Evolutionary conservation across 768 basidiomycete genomes (phyloP), one percentile per base, ranked within the genome.

Genomic region (Coprinellus aureogranulatus): DNA sequence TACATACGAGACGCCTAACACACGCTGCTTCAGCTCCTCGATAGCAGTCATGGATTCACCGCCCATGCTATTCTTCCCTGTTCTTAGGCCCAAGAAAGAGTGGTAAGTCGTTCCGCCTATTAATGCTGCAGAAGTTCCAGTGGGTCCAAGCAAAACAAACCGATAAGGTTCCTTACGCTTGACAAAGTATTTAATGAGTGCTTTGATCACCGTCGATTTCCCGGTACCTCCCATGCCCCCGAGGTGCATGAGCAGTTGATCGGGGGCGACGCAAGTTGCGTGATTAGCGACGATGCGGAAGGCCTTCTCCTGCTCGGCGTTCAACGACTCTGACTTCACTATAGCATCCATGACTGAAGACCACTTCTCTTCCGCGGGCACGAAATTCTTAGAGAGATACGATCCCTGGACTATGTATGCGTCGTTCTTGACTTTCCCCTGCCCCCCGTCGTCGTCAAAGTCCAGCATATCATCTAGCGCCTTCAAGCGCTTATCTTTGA

Each of bases 31-130:
- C 14, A 34, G 34, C 8, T 34, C 34, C 6, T 34, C 34, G 34
- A 34, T 34, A 14, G 34, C 34, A 34, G 34, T 6, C 14, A 34
- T 6, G 6, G 34, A 34, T 34, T 34, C 34, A 6, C 34, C 34
- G 8, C 34, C 34, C 34, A 34, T 34, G 14, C 34, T 34, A 34
- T 6, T 6, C 34, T 34, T 6, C 14, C 34, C 34, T 34, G 34
- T 34, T 34, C 34, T 34, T 14, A 34, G 34, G 14, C 47, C 47
- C 11, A 49, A 37, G 27, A 59, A 30, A 28, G 55, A 62, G 53
- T 65, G 66, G 60, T 71, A 71, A 16, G 68, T 71, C 37, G 62
- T 63, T 1, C 71, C 70, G 10, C 62, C 64, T 4, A 74, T 49
- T 0, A 70, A 41, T 9, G 62, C 54, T 10, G 70, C 70, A 10